Conservation (phyloP, 2,329 filamentous ascomycete species). For the Colletotrichum neosansevieriae region DNA sequence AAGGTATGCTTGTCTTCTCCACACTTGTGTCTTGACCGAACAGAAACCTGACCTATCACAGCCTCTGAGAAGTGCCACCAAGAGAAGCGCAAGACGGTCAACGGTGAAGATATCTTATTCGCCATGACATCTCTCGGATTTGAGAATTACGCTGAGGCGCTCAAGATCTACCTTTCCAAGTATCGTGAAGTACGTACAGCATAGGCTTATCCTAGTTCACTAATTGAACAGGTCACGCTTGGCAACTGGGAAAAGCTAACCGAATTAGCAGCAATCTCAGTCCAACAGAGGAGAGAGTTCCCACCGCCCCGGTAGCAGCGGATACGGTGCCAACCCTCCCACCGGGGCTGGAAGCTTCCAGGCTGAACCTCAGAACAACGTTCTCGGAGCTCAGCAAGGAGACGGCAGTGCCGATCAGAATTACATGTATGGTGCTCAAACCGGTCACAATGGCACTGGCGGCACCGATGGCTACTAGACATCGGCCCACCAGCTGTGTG, state of each 20-base stretch:
- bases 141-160: constrained; percentile 97
- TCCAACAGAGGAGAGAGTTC: constrained; percentile 75
- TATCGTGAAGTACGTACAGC: constrained; percentile 87
- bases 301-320: constrained; percentile 63
- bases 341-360: constrained; percentile 58
- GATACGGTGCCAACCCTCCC: constrained; percentile 59
- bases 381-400: constrained; percentile 55
- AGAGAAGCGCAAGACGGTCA: constrained; percentile 99
- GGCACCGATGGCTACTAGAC: constrained; percentile 64
- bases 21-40: constrained; percentile 34
- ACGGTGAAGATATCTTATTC: constrained; percentile 98
- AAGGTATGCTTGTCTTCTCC: constrained; percentile 73
- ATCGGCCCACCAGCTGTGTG: background rate
- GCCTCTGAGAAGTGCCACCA: constrained; percentile 99
- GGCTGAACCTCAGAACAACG: constrained; percentile 54
- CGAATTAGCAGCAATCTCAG: constrained; percentile 52
- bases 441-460: constrained; percentile 69
- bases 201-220: background rate
- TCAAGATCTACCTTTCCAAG: constrained; percentile 98
- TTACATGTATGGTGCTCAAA: constrained; percentile 67
- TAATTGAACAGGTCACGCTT: background rate
- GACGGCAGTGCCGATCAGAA: constrained; percentile 57
- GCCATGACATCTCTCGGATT: constrained; percentile 99
- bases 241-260: constrained; percentile 21
- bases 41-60: constrained; percentile 56